A percentile compares a stretch with the other conserved stretches of the same genome.
Conservation (phyloP, 805 yeast species). For the Kazachstania psychrophila region DNA sequence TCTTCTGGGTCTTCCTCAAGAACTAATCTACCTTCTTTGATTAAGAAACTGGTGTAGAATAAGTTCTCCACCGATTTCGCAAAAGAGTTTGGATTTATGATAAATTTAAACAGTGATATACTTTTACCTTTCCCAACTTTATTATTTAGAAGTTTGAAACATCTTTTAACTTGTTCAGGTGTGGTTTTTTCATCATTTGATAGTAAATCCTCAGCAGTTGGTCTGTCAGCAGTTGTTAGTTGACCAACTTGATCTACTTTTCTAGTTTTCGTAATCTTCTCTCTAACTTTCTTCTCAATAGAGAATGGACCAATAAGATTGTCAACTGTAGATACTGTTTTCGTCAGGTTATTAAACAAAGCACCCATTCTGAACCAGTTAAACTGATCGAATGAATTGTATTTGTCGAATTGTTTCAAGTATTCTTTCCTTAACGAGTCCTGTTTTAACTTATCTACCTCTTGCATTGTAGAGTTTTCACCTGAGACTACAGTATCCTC, state of each 20-base stretch:
- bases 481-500: conserved; percentile 15
- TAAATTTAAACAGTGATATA: conserved; percentile 53
- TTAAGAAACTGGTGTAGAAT: conserved; percentile 72
- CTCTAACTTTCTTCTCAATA: conserved; percentile 41
- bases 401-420: conserved; percentile 19
- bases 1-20: conserved; percentile 45
- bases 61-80: conserved; percentile 75
- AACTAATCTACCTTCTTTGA: conserved; percentile 58
- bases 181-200: conserved; percentile 55
- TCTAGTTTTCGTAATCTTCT: conserved; percentile 27
- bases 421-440: conserved; percentile 12
- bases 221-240: conserved; percentile 10
- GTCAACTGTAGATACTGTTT: conserved; percentile 42
- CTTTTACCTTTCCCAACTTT: conserved; percentile 29
- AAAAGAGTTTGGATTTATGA: conserved; percentile 69
- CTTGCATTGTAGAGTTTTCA: conserved; percentile 9
- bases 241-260: conserved; percentile 37
- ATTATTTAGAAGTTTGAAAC: conserved; percentile 35
- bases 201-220: conserved; percentile 34
- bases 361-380: conserved; percentile 57
- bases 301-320: conserved; percentile 66
- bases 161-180: conserved; percentile 49
- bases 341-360: conserved; percentile 38
- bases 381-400: conserved; percentile 35
- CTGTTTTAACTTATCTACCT: conserved; percentile 10